Evolutionary conservation across 169 alveolate genomes (phyloP), one percentile per base, ranked within the genome.

Genomic region (Theileria parva): DNA sequence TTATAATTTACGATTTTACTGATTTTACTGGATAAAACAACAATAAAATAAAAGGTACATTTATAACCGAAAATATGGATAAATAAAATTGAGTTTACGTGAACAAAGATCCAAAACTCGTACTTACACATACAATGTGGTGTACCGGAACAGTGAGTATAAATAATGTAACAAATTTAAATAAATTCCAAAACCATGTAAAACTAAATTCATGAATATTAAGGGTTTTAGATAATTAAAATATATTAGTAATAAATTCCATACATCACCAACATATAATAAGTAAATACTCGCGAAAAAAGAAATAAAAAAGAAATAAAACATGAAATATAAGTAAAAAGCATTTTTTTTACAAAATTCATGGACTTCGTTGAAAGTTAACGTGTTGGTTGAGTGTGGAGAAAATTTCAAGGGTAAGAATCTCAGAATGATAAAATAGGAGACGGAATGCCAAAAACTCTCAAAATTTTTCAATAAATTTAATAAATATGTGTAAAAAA

Each of bases 401-500:
- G 53, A 37, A 23, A 21, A 9, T 48, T 48, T 48, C 30, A 25
- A 21, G 53, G 30, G 1, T 13, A 25, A 27, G 37, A 23, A 9
- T 23, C 28, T 23, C 57, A 53, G 25, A 25, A 48, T 19, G 8
- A 7, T 13, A 25, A 48, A 25, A 19, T 23, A 21, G 30, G 57
- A 23, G 19, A 7, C 57, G 37, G 44, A 70, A 32, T 57, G 64
- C 34, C 30, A 37, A 11, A 70, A 70, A 70, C 21, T 17, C 59
- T 63, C 28, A 63, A 63, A 13, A 13, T 63, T 37, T 30, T 25
- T 7, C 0, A 37, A 50, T 76, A 23, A 61, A 48, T 67, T 76
- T 50, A 60, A 2, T 48, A 83, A 83, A 73, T 37, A 64, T 81
- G 19, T 69, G 61, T 55, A 81, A 50, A 60, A 60, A 81, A 48